These are phyloP conservation scores for Thuja plicata DNA, from an alignment of 83 land plant genomes.

Conservation along the genomic window DNA sequence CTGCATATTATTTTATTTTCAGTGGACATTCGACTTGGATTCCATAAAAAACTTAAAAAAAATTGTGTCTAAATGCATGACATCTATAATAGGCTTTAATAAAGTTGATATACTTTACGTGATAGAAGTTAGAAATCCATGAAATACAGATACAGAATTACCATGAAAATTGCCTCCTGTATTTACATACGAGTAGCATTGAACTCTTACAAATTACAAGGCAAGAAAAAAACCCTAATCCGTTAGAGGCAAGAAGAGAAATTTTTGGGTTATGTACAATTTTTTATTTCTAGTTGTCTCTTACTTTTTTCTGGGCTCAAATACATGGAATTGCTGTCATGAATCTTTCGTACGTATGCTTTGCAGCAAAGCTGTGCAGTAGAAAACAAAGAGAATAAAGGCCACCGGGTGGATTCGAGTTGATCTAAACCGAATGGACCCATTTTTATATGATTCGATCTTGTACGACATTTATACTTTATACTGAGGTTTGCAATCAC, in stretches of 20 bases:
- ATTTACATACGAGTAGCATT: neutral
- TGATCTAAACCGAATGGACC: neutral
- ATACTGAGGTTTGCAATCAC: neutral
- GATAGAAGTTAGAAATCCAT: neutral
- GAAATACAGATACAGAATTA: neutral
- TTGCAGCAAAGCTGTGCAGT: neutral
- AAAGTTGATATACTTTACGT: neutral
- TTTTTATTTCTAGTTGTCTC: neutral
- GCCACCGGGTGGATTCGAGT: neutral
- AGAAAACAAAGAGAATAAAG: neutral
- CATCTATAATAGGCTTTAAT: neutral
- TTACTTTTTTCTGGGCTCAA: neutral
- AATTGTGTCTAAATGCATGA: neutral
- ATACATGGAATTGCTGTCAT: neutral
- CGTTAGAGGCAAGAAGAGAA: neutral
- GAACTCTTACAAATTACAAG: neutral
- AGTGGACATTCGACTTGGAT: neutral
- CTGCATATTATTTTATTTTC: neutral
- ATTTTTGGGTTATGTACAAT: neutral
- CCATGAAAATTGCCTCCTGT: neutral
- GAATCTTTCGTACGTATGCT: neutral
- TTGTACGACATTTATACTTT: neutral
- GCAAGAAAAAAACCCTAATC: neutral
- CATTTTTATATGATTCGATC: neutral
- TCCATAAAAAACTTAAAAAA: neutral